phyloP scores from a whole-genome alignment of 169 alveolate genomes.

The Cyclospora cayetanensis region DNA sequence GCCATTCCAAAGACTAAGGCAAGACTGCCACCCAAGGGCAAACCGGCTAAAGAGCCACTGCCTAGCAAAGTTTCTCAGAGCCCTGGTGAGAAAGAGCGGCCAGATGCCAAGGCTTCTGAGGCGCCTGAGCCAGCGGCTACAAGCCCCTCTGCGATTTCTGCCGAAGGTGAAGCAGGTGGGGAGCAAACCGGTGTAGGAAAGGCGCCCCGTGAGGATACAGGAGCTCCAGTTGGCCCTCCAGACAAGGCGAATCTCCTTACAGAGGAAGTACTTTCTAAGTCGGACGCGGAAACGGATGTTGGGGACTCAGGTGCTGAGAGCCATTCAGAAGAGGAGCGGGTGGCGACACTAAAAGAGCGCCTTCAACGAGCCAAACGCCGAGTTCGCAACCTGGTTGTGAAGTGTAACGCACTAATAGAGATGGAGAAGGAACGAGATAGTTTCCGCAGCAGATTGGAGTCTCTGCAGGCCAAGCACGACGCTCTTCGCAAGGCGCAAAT shows the following conservation, averaged over 20 bases:
- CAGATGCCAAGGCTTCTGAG: background rate
- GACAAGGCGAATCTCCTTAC: slow-evolving; percentile 39
- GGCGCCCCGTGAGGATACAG: background rate
- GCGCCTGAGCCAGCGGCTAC: background rate
- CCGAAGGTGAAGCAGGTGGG: background rate
- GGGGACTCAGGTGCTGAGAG: slow-evolving; percentile 36
- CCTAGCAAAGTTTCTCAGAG: background rate
- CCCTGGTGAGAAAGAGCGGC: background rate
- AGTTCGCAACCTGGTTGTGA: slow-evolving; percentile 46
- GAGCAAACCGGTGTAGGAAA: too few relatives aligned
- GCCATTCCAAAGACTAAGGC: background rate
- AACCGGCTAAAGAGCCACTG: background rate
- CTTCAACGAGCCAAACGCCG: slow-evolving; percentile 54
- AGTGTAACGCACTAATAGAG: slow-evolving; percentile 56
- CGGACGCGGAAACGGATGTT: slow-evolving; percentile 61
- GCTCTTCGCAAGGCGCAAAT: background rate
- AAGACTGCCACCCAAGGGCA: background rate
- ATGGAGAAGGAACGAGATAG: slow-evolving; percentile 51
- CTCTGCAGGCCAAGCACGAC: slow-evolving; percentile 52
- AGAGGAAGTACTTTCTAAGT: slow-evolving; percentile 49
- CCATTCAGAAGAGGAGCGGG: slow-evolving; percentile 24
- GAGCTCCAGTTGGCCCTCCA: background rate
- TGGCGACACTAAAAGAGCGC: slow-evolving; percentile 46
- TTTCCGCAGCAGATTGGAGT: slow-evolving; percentile 33
- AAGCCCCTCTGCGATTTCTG: background rate